These are phyloP conservation scores for Myriosclerotinia curreyana DNA, from an alignment of 2,329 filamentous ascomycete genomes.

Conservation along the genomic window DNA sequence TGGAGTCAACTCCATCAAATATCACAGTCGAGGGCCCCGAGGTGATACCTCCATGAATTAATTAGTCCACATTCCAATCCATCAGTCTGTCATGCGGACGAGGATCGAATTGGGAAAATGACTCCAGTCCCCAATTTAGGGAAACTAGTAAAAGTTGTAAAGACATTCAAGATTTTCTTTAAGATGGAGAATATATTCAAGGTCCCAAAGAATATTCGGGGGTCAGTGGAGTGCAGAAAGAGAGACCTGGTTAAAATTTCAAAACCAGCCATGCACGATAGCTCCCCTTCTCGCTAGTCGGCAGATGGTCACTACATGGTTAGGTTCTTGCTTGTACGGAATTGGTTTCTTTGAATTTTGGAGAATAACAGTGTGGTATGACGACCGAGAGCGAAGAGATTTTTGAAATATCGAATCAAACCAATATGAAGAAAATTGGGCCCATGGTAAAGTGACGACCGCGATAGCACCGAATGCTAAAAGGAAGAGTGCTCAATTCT, in stretches of 20 bases:
- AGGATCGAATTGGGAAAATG: conserved; percentile 4
- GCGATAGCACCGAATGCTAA: conserved; percentile 21
- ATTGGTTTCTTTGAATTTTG: neutral
- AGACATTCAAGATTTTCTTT: conserved; percentile 9
- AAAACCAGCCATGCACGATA: neutral
- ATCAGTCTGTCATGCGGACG: conserved; percentile 9
- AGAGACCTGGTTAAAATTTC: neutral
- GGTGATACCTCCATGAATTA: conserved; percentile 11
- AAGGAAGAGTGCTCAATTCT: neutral
- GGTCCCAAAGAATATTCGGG: neutral
- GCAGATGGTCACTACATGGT: neutral
- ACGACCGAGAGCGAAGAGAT: conserved; percentile 6
- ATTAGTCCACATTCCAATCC: conserved; percentile 8
- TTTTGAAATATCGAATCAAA: neutral
- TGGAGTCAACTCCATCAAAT: conserved; percentile 14
- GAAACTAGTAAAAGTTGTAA: conserved; percentile 10
- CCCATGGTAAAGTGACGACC: conserved; percentile 9
- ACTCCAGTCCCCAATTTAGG: neutral
- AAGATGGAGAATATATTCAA: conserved; percentile 8
- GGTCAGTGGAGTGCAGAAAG: conserved; percentile 2
- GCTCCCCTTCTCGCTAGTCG: neutral
- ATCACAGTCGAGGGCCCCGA: conserved; percentile 3
- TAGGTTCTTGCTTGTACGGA: conserved; percentile 5
- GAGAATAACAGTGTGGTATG: neutral
- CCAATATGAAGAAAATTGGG: conserved; percentile 21